Evolutionary conservation across 805 yeast genomes (phyloP).

Genomic region (Barnettozyma salicaria): DNA sequence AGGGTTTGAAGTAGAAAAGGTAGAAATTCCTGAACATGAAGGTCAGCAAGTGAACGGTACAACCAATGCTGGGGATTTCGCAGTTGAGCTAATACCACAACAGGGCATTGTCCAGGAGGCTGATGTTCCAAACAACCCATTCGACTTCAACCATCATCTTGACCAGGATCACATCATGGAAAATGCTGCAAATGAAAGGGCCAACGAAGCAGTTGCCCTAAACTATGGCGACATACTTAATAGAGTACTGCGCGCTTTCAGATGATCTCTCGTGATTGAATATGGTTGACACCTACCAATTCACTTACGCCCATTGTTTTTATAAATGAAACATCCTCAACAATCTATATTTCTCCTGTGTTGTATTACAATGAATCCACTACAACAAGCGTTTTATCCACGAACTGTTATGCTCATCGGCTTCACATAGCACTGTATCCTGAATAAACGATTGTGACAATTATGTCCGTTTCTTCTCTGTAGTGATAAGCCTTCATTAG

Average conservation of each 20-base stretch:
- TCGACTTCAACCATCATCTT: neutral
- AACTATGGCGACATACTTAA: conserved; percentile 2
- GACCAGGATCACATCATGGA: neutral
- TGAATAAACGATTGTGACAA: no score
- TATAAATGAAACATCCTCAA: no score
- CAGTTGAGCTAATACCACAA: no score
- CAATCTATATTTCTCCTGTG: no score
- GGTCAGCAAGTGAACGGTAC: neutral
- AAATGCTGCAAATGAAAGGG: neutral
- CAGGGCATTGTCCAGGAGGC: neutral
- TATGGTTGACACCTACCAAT: conserved; percentile 1
- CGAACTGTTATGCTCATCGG: no score
- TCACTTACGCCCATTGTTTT: neutral
- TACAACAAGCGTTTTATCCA: no score
- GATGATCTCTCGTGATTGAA: no score
- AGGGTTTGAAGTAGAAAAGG: conserved; percentile 6
- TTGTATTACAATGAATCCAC: no score
- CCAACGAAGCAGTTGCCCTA: neutral
- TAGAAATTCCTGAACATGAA: neutral
- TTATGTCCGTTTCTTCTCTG: no score
- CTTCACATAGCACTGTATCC: no score
- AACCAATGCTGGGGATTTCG: no score
- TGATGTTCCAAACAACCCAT: neutral
- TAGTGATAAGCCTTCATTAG: no score
- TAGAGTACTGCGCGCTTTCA: neutral